phyloP scores from a whole-genome alignment of 2,329 filamentous ascomycete genomes.

The Hypoxylon sp. region DNA sequence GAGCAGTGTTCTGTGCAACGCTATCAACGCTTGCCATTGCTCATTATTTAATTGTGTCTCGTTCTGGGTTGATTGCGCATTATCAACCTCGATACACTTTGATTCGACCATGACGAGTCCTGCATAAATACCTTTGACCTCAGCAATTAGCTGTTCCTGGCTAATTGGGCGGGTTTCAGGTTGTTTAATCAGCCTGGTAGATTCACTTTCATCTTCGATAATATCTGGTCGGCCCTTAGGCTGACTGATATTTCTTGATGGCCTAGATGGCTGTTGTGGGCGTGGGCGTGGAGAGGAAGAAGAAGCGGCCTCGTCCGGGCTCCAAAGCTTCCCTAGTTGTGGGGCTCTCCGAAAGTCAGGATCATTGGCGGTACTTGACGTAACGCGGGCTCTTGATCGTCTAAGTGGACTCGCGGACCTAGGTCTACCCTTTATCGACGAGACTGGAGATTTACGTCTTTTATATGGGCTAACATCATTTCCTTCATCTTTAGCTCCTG shows the following conservation, averaged over 20 bases:
- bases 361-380: conserved; percentile 37
- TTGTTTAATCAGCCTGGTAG: conserved; percentile 47
- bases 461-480: conserved; percentile 40
- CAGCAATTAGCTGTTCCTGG: conserved; percentile 82
- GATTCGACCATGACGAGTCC: conserved; percentile 88
- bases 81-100: conserved; percentile 88
- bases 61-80: conserved; percentile 66
- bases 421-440: conserved; percentile 28
- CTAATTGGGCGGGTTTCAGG: conserved; percentile 71
- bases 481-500: conserved; percentile 22
- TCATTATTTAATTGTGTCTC: conserved; percentile 68
- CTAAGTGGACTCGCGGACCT: conserved; percentile 45
- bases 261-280: conserved; percentile 21
- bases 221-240: conserved; percentile 36
- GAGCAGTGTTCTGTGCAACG: conserved; percentile 82
- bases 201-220: conserved; percentile 35
- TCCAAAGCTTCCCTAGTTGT: conserved; percentile 48
- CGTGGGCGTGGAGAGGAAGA: conserved; percentile 23
- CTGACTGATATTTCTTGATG: conserved; percentile 15
- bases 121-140: conserved; percentile 87
- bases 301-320: conserved; percentile 41
- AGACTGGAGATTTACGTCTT: conserved; percentile 44
- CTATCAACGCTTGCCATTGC: conserved; percentile 88
- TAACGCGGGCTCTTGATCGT: conserved; percentile 46
- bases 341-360: conserved; percentile 46